Conservation (phyloP, 1,284 basidiomycete genomes). For the Schizophyllum commune region DNA sequence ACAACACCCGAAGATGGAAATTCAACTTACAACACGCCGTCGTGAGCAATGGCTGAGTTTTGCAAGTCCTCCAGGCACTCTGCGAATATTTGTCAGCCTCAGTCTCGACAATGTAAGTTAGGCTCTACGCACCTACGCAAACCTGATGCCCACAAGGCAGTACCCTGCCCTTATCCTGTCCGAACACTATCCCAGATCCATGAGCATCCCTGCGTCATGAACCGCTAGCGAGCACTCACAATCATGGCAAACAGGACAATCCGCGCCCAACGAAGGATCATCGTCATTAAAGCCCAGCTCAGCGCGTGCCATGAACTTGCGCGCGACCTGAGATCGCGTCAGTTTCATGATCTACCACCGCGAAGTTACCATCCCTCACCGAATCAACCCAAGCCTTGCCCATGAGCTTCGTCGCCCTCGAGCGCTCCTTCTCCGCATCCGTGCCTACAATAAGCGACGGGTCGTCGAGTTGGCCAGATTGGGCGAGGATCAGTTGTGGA, state of each 20-base stretch:
- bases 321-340: neutral
- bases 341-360: too few species aligned
- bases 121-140: conserved; percentile 38
- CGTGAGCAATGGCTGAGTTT: conserved; percentile 41
- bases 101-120: neutral
- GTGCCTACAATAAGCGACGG: conserved; percentile 39
- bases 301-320: conserved; percentile 37
- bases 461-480: conserved; percentile 39
- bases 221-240: too few species aligned
- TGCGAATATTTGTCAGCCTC: conserved; percentile 14
- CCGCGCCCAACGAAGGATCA: conserved; percentile 29
- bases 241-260: conserved; percentile 50
- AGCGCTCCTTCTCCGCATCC: conserved; percentile 45
- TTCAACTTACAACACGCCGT: conserved; percentile 47
- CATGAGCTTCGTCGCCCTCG: conserved; percentile 48
- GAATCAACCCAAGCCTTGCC: conserved; percentile 43
- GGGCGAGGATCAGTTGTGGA: conserved; percentile 48
- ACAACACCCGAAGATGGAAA: neutral
- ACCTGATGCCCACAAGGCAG: conserved; percentile 55
- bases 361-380: too few species aligned
- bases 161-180: conserved; percentile 41
- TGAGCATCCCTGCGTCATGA: too few species aligned
- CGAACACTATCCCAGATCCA: conserved; percentile 28
- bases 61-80: conserved; percentile 47
- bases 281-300: conserved; percentile 34